phyloP scores from a whole-genome alignment of 108 stramenopile genomes.

The Cyclotella baltica region DNA sequence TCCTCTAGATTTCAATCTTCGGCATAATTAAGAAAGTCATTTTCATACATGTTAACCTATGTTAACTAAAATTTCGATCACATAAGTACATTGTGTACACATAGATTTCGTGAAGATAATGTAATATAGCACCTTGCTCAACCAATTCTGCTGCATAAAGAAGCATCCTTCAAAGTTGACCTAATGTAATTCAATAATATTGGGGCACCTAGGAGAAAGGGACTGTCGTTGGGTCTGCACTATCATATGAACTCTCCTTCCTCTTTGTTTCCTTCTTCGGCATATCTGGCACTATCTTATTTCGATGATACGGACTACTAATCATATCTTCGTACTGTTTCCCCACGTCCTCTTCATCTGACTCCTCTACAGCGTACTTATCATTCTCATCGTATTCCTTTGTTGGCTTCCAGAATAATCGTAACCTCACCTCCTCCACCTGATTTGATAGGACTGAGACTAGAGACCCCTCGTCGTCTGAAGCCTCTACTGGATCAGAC shows the following conservation, averaged over 20 bases:
- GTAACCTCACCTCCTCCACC: constrained; percentile 2
- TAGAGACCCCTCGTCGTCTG: background rate
- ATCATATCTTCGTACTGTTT: background rate
- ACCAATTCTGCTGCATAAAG: too few relatives aligned
- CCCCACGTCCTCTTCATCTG: background rate
- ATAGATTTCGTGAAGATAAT: too few relatives aligned
- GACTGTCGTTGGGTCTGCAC: background rate
- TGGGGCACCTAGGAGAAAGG: background rate
- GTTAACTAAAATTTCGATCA: too few relatives aligned
- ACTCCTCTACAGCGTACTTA: constrained; percentile 5
- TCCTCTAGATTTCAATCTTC: too few relatives aligned
- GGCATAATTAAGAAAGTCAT: too few relatives aligned
- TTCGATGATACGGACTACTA: background rate
- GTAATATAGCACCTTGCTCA: too few relatives aligned
- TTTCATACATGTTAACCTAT: too few relatives aligned
- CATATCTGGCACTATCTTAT: background rate
- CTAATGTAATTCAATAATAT: too few relatives aligned
- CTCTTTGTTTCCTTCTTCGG: background rate
- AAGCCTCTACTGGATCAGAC: background rate
- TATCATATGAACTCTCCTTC: background rate
- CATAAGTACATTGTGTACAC: too few relatives aligned
- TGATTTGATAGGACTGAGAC: constrained; percentile 4
- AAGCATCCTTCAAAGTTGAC: too few relatives aligned
- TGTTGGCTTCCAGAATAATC: constrained; percentile 12
- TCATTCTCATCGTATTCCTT: constrained; percentile 15